Evolutionary conservation across 306 rosid species (phyloP).

Genomic region (Crotalaria pallida): DNA sequence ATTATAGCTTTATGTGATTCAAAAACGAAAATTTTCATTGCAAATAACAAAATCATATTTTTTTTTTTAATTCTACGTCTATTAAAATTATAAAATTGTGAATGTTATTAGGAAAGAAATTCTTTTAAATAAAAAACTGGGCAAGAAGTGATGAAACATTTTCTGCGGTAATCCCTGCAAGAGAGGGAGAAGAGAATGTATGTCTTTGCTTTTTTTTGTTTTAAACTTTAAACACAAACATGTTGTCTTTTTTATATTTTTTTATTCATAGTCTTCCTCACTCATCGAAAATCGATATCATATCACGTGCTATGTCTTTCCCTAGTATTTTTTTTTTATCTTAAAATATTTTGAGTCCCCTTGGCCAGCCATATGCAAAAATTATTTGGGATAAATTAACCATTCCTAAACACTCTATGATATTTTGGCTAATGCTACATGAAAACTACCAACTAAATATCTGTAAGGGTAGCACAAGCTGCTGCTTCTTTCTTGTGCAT

Average conservation of each 20-base stretch:
- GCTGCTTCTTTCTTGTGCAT: too few relatives aligned
- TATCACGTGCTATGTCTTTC: constrained; percentile 16
- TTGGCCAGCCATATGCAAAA: too few relatives aligned
- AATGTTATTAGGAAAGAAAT: background rate
- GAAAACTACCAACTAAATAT: too few relatives aligned
- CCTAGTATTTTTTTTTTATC: background rate
- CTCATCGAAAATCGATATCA: background rate
- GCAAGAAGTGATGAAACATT: background rate
- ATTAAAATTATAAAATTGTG: too few relatives aligned
- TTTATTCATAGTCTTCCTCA: background rate
- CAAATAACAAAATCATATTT: too few relatives aligned
- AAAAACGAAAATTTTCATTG: too few relatives aligned
- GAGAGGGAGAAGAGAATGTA: constrained; percentile 9
- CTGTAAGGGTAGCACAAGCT: too few relatives aligned
- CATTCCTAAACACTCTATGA: too few relatives aligned
- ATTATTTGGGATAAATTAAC: too few relatives aligned
- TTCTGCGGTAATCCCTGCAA: background rate
- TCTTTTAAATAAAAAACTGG: background rate
- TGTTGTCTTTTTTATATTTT: background rate
- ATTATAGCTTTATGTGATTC: too few relatives aligned
- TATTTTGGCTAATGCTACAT: too few relatives aligned
- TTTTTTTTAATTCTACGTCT: too few relatives aligned
- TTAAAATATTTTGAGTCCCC: background rate
- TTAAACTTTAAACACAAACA: background rate
- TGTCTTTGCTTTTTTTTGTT: background rate